Base-by-base conservation (phyloP, 768 basidiomycete genomes). In the Hygrophoropsis aurantiaca region DNA sequence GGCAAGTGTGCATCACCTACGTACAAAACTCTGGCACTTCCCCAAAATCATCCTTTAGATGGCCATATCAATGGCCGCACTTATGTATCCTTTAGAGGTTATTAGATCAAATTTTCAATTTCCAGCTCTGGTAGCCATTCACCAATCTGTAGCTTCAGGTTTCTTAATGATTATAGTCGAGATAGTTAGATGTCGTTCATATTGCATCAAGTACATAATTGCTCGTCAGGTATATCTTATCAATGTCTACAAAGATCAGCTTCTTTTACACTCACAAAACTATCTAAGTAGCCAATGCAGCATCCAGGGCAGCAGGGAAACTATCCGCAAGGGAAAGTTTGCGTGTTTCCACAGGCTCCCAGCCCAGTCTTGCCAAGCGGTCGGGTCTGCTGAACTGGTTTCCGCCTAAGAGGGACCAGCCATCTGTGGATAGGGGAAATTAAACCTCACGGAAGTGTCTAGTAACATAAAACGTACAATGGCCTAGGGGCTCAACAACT, bases 391-490 rank as follows among this genome's bases (percentile, higher is more conserved):
- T 67, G 37, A 67, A 65, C 8, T 59, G 58, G 47, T 70, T 76
- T 4, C 71, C 66, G 2, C 70, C 74, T 11, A 74, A 46, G 11
- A 73, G 50, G 9, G 64, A 70, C 74, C 71, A 75, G 8, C 68
- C 71, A 32, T 60, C 74, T 74, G 26, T 21, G 15, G 21, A 47
- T 23, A 20, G 15, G 42, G 25, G 35, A 46, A 20, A 41, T 13
- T n/a, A 27, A n/a, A 13, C 8, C 26, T 11, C 16, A 38, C 23
- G 5, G 25, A 18, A 11, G 27, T 11, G 40, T 35, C 5, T 5
- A 40, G n/a, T 6, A n/a, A n/a, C n/a, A n/a, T n/a, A 23, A 15
- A 11, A 59, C 74, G 55, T 51, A 74, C 74, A 62, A 40, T 72
- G 57, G 1, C 73, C 71, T 20, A 69, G 59, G 13, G 65, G 62